Conservation (phyloP, 805 yeast species). For the Candida sonorensis region DNA sequence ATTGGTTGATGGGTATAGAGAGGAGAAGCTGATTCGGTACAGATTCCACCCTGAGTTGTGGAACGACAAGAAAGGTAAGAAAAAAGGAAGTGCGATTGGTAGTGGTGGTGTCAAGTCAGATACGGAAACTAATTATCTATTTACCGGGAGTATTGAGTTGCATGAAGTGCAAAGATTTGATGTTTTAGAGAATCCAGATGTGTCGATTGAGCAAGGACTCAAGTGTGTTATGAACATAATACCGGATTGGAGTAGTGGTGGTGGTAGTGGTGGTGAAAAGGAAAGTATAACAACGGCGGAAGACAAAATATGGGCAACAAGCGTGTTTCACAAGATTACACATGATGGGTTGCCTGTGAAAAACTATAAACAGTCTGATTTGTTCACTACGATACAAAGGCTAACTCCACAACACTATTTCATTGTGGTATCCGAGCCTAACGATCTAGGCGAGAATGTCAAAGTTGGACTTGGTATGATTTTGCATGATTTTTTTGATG, state of each 20-base stretch:
- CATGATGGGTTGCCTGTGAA: slow-evolving; percentile 9
- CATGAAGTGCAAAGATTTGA: slow-evolving; percentile 14
- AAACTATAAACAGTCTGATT: slow-evolving; percentile 7
- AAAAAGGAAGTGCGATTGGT: background rate
- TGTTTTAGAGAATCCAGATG: slow-evolving; percentile 8
- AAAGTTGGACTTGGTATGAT: slow-evolving; percentile 22
- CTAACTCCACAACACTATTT: slow-evolving; percentile 17
- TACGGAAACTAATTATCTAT: slow-evolving; percentile 8
- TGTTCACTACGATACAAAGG: slow-evolving; percentile 17
- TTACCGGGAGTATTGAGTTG: slow-evolving; percentile 18
- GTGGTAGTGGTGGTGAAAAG: too few relatives aligned
- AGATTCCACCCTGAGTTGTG: slow-evolving; percentile 12
- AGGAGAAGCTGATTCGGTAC: slow-evolving; percentile 9
- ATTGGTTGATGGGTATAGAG: slow-evolving; percentile 5
- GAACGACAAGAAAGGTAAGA: slow-evolving; percentile 5
- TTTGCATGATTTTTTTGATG: slow-evolving; percentile 20
- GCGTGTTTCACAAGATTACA: slow-evolving; percentile 6
- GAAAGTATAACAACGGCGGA: slow-evolving; percentile 2
- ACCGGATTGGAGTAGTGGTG: too few relatives aligned
- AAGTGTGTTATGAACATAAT: slow-evolving; percentile 11
- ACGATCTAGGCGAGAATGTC: slow-evolving; percentile 4
- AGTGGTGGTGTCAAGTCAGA: too few relatives aligned
- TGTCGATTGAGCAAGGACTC: slow-evolving; percentile 7
- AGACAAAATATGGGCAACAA: slow-evolving; percentile 11
- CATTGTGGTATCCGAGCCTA: slow-evolving; percentile 10